These are phyloP conservation scores for Gliomastix tumulicola DNA, from an alignment of 2,329 filamentous ascomycete genomes.

Conservation along the genomic window DNA sequence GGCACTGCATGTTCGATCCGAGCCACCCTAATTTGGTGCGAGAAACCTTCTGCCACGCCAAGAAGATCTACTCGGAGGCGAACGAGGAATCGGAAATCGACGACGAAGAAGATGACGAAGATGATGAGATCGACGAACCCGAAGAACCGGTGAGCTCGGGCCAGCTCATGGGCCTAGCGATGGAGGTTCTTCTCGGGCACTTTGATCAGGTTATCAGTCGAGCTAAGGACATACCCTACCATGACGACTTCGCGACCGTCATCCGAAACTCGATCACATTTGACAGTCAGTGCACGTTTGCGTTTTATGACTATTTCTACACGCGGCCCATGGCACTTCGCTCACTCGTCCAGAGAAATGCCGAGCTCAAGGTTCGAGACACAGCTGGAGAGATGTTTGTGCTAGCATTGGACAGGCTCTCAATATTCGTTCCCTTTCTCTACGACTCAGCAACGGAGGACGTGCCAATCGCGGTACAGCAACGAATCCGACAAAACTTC, in stretches of 20 bases:
- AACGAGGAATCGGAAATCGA: neutral
- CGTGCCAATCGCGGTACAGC: constrained; percentile 2
- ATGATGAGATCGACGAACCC: constrained; percentile 7
- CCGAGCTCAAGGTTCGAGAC: constrained; percentile 47
- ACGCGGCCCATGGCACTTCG: constrained; percentile 50
- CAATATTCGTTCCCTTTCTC: constrained; percentile 32
- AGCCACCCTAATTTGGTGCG: constrained; percentile 62
- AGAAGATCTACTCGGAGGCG: constrained; percentile 22
- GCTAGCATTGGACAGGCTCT: constrained; percentile 44
- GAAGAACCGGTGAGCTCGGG: too few relatives aligned
- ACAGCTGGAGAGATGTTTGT: constrained; percentile 45
- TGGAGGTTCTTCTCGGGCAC: constrained; percentile 54
- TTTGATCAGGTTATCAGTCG: constrained; percentile 71
- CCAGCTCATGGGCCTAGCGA: constrained; percentile 22
- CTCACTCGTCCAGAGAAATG: constrained; percentile 57
- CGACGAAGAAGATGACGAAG: neutral
- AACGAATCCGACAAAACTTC: constrained; percentile 14
- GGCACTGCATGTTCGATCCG: constrained; percentile 74
- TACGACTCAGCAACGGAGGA: constrained; percentile 29
- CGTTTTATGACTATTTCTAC: constrained; percentile 55
- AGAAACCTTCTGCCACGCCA: constrained; percentile 52
- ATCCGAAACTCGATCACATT: neutral
- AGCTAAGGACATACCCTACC: constrained; percentile 60
- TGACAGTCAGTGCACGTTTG: constrained; percentile 43
- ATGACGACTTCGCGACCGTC: constrained; percentile 36